Evolutionary conservation across 2,329 filamentous ascomycete species (phyloP).

Genomic region (Drechslera avenae): DNA sequence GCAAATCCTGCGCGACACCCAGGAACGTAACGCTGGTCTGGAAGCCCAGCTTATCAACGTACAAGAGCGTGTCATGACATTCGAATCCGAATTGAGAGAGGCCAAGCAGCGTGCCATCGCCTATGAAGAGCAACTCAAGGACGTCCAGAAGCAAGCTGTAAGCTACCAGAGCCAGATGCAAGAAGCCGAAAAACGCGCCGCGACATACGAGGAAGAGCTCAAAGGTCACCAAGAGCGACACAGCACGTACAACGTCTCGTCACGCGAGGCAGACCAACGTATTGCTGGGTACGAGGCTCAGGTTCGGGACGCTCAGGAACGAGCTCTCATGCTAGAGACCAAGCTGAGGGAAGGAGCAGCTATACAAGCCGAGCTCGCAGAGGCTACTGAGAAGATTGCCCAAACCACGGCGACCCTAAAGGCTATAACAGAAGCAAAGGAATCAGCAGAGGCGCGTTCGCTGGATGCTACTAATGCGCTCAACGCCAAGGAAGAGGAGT

Average conservation of each 20-base stretch:
- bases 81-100: conserved; percentile 37
- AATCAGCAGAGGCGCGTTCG: conserved; percentile 40
- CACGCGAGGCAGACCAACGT: conserved; percentile 30
- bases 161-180: conserved; percentile 39
- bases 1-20: conserved; percentile 32
- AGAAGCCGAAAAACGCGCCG: conserved; percentile 33
- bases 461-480: conserved; percentile 36
- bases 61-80: conserved; percentile 39
- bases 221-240: conserved; percentile 38
- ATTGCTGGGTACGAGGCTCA: conserved; percentile 40
- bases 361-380: conserved; percentile 44
- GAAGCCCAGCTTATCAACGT: conserved; percentile 42
- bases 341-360: conserved; percentile 42
- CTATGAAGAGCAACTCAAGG: conserved; percentile 42
- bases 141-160: conserved; percentile 38
- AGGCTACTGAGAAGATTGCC: conserved; percentile 41
- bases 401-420: conserved; percentile 33
- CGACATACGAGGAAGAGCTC: conserved; percentile 36
- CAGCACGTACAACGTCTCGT: conserved; percentile 26
- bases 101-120: conserved; percentile 35
- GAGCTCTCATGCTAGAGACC: conserved; percentile 40
- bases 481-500: conserved; percentile 44
- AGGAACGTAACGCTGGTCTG: conserved; percentile 42
- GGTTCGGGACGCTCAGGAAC: conserved; percentile 39
- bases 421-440: conserved; percentile 36